phyloP scores from a whole-genome alignment of 352 stramenopile genomes.

The Pythium periplocum region DNA sequence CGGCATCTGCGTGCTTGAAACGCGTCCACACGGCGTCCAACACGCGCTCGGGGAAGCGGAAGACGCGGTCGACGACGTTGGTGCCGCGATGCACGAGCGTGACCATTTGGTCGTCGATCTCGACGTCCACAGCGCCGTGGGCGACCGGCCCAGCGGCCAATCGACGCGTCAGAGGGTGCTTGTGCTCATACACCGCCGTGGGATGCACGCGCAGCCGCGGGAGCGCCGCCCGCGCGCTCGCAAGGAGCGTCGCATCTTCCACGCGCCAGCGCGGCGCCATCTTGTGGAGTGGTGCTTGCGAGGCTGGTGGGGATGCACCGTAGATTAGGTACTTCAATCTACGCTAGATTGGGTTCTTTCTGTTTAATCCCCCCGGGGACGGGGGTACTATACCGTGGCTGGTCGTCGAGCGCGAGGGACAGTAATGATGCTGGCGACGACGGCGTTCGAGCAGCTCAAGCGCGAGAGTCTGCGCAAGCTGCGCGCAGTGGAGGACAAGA shows the following conservation, averaged over 20 bases:
- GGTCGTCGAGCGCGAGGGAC: neutral
- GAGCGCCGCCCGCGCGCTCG: slow-evolving; percentile 1
- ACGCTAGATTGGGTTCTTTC: neutral
- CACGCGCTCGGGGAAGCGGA: slow-evolving; percentile 53
- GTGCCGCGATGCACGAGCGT: slow-evolving; percentile 45
- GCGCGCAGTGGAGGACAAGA: slow-evolving; percentile 82
- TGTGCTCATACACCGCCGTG: slow-evolving; percentile 3
- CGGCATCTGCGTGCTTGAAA: slow-evolving; percentile 23
- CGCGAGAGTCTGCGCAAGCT: slow-evolving; percentile 84
- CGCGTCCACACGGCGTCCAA: slow-evolving; percentile 44
- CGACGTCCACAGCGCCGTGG: slow-evolving; percentile 6
- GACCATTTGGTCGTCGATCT: slow-evolving; percentile 26
- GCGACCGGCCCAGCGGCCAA: neutral
- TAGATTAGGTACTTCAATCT: neutral
- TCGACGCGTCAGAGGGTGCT: slow-evolving; percentile 3
- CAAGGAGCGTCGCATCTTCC: slow-evolving; percentile 4
- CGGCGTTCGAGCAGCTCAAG: slow-evolving; percentile 76
- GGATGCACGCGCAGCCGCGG: slow-evolving; percentile 10
- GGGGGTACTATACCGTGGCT: neutral
- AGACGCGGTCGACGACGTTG: slow-evolving; percentile 52
- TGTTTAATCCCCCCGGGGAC: neutral
- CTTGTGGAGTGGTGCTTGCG: too few relatives aligned
- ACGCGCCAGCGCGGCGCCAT: slow-evolving; percentile 4
- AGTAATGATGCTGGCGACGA: slow-evolving; percentile 8
- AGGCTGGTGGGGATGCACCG: too few relatives aligned